A percentile compares a stretch with the other conserved stretches of the same genome.
These are phyloP conservation scores for Dipteronia sinensis DNA, from an alignment of 345 rosid species.

Conservation along the genomic window DNA sequence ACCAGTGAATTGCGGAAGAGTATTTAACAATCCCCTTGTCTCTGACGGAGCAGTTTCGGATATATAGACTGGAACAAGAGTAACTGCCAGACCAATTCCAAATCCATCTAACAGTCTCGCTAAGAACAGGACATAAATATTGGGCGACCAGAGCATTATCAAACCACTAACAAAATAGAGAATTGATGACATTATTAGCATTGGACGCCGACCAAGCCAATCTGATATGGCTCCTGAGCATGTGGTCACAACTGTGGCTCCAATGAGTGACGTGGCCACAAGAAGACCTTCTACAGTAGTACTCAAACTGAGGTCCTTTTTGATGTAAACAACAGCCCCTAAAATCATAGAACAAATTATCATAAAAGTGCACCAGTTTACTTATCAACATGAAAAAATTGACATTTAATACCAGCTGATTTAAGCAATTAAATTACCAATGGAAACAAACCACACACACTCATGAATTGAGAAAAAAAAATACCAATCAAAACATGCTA, in stretches of 20 bases:
- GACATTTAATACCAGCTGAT: neutral
- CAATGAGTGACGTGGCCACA: constrained; percentile 93
- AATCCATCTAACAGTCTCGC: constrained; percentile 92
- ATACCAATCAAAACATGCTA: no score
- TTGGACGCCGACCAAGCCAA: constrained; percentile 94
- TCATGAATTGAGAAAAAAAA: neutral
- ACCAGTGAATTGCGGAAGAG: constrained; percentile 93
- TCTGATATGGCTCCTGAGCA: constrained; percentile 95
- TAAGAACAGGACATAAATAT: constrained; percentile 74
- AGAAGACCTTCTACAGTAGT: constrained; percentile 85
- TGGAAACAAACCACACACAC: neutral
- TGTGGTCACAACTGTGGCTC: constrained; percentile 88
- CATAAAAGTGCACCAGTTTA: constrained; percentile 14
- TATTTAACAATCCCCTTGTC: constrained; percentile 84
- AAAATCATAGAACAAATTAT: constrained; percentile 23
- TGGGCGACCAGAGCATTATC: constrained; percentile 94
- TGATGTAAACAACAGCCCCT: constrained; percentile 90
- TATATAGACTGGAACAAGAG: constrained; percentile 86
- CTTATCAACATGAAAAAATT: neutral
- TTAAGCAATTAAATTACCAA: no score
- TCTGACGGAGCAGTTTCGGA: constrained; percentile 98
- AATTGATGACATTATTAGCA: constrained; percentile 77
- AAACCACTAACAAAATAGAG: constrained; percentile 84
- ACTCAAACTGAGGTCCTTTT: constrained; percentile 61
- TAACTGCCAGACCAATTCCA: constrained; percentile 90